Percentiles rank a stretch among this genome's conserved stretches.
phyloP scores from a whole-genome alignment of 2,329 filamentous ascomycete species.

The Raffaelea albimanens region DNA sequence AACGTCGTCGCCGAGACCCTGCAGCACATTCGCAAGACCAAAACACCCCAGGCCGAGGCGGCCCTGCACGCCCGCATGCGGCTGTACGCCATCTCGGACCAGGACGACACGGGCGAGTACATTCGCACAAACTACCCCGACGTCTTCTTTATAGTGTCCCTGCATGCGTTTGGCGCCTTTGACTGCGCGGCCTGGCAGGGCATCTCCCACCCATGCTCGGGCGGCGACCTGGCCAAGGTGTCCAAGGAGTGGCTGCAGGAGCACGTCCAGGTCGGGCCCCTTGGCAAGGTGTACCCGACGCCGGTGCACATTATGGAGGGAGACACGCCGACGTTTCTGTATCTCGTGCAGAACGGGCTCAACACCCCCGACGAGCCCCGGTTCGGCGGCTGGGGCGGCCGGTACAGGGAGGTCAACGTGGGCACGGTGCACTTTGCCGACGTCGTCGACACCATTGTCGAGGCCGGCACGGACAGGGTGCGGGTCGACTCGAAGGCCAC shows the following conservation, averaged over 20 bases:
- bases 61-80: slow-evolving; percentile 22
- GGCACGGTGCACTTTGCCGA: slow-evolving; percentile 21
- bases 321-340: slow-evolving; percentile 40
- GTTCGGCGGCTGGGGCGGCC: slow-evolving; percentile 39
- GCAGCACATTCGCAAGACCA: slow-evolving; percentile 24
- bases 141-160: slow-evolving; percentile 44
- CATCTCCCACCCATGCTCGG: slow-evolving; percentile 23
- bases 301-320: slow-evolving; percentile 42
- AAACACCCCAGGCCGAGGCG: slow-evolving; percentile 20
- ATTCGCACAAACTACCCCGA: slow-evolving; percentile 43
- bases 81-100: slow-evolving; percentile 49
- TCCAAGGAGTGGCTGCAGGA: slow-evolving; percentile 41
- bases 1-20: slow-evolving; percentile 42
- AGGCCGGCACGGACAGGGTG: slow-evolving; percentile 18
- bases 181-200: slow-evolving; percentile 44
- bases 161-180: slow-evolving; percentile 49
- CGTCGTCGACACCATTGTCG: slow-evolving; percentile 16
- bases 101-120: slow-evolving; percentile 48
- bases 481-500: slow-evolving; percentile 22
- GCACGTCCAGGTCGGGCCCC: slow-evolving; percentile 38
- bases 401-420: slow-evolving; percentile 25
- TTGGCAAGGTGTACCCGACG: slow-evolving; percentile 36
- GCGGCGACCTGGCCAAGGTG: slow-evolving; percentile 36
- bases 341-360: slow-evolving; percentile 37
- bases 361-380: slow-evolving; percentile 34